These are phyloP conservation scores for Neodidymelliopsis sp. DNA, from an alignment of 2,329 filamentous ascomycete genomes.

Conservation along the genomic window DNA sequence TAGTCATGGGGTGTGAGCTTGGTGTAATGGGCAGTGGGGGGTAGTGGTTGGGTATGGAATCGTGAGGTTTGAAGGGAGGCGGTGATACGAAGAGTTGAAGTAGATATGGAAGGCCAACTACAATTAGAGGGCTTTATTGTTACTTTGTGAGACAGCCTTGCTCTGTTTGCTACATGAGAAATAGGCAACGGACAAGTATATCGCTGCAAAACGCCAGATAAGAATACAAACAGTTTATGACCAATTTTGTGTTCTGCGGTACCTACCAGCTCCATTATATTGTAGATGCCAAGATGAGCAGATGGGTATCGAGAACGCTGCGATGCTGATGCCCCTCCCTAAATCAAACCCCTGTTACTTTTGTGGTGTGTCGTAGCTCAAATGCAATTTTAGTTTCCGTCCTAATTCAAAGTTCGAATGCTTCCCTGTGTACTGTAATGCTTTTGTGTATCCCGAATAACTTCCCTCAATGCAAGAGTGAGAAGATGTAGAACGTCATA, in stretches of 20 bases:
- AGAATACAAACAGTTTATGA: not conserved
- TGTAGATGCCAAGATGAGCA: not conserved
- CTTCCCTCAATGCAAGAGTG: not conserved
- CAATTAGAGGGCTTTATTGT: no score
- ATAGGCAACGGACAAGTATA: no score
- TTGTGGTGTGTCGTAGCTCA: not conserved
- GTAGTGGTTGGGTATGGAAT: not conserved
- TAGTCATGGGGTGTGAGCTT: not conserved
- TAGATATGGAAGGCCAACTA: no score
- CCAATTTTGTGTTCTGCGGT: not conserved
- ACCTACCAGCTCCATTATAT: not conserved
- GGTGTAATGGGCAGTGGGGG: not conserved
- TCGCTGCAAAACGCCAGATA: not conserved
- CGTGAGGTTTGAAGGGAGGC: no score
- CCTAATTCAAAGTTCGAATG: not conserved
- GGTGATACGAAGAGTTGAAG: not conserved
- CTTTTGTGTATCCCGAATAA: not conserved
- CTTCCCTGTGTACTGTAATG: not conserved
- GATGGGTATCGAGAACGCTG: constrained; percentile 13
- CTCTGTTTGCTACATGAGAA: no score
- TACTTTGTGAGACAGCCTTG: no score
- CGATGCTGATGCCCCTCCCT: constrained; percentile 12
- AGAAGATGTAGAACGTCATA: not conserved
- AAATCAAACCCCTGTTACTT: not conserved
- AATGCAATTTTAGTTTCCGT: not conserved